These are phyloP conservation scores for Datisca glomerata DNA, from an alignment of 306 rosid genomes.

Conservation along the genomic window DNA sequence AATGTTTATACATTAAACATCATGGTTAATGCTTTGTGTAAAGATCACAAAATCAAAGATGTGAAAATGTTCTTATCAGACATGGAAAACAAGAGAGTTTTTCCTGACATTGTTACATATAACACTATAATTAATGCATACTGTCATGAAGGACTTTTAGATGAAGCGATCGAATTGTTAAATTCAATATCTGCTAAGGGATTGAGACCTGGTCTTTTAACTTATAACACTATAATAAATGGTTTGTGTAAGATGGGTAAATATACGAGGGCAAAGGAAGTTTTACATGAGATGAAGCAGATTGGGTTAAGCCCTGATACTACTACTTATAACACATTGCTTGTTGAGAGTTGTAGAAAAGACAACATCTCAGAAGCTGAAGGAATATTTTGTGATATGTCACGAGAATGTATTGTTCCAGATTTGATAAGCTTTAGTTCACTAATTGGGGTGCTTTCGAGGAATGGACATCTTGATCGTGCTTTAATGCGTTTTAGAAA, in stretches of 20 bases:
- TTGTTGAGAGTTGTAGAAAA: constrained; percentile 58
- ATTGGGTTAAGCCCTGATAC: constrained; percentile 58
- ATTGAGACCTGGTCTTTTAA: constrained; percentile 52
- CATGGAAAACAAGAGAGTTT: constrained; percentile 52
- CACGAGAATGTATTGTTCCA: constrained; percentile 35
- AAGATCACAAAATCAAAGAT: constrained; percentile 38
- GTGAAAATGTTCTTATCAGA: constrained; percentile 36
- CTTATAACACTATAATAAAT: constrained; percentile 61
- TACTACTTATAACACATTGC: constrained; percentile 51
- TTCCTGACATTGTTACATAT: constrained; percentile 58
- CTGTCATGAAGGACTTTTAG: constrained; percentile 45
- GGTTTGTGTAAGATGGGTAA: constrained; percentile 69
- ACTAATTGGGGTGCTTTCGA: constrained; percentile 46
- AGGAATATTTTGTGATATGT: constrained; percentile 54
- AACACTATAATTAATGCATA: constrained; percentile 63
- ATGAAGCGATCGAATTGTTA: constrained; percentile 43
- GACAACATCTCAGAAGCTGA: constrained; percentile 49
- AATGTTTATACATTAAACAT: constrained; percentile 76
- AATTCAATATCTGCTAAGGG: constrained; percentile 38
- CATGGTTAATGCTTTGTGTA: constrained; percentile 82
- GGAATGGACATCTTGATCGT: constrained; percentile 42
- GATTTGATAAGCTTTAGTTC: constrained; percentile 75
- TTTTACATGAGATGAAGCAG: constrained; percentile 53
- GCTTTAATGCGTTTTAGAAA: constrained; percentile 47
- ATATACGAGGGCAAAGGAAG: constrained; percentile 35